Percentiles rank a stretch among this genome's conserved stretches.
phyloP scores from a whole-genome alignment of 73 alveolate species.

The Tetrahymena malaccensis region DNA sequence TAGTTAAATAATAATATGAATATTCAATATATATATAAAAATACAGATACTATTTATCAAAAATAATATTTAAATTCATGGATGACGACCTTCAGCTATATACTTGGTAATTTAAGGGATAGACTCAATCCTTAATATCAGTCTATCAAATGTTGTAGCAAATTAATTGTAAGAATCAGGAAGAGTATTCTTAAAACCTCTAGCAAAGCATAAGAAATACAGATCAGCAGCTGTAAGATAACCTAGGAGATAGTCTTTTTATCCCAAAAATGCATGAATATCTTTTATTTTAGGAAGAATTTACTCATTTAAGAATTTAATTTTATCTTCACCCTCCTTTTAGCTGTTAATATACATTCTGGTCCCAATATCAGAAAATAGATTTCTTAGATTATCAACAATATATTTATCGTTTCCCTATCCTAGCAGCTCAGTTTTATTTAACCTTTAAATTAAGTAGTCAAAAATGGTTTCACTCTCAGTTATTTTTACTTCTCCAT shows the following conservation, averaged over 20 bases:
- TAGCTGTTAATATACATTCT: background rate
- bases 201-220: background rate
- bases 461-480: background rate
- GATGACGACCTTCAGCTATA: background rate
- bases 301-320: background rate
- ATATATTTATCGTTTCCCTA: background rate
- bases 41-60: too few species aligned
- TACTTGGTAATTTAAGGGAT: background rate
- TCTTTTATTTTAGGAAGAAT: background rate
- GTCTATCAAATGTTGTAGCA: background rate
- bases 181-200: background rate
- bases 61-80: background rate
- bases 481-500: background rate
- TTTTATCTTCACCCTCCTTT: background rate
- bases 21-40: too few species aligned
- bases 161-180: background rate
- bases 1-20: too few species aligned
- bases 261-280: background rate
- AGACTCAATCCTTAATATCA: background rate
- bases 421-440: background rate
- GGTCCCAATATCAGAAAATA: background rate
- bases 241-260: background rate
- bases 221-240: background rate
- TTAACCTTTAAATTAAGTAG: background rate
- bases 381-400: background rate